Percentiles rank a stretch among this genome's conserved stretches.
These are phyloP conservation scores for Xylariales sp. DNA, from an alignment of 2,329 filamentous ascomycete genomes.

Conservation along the genomic window DNA sequence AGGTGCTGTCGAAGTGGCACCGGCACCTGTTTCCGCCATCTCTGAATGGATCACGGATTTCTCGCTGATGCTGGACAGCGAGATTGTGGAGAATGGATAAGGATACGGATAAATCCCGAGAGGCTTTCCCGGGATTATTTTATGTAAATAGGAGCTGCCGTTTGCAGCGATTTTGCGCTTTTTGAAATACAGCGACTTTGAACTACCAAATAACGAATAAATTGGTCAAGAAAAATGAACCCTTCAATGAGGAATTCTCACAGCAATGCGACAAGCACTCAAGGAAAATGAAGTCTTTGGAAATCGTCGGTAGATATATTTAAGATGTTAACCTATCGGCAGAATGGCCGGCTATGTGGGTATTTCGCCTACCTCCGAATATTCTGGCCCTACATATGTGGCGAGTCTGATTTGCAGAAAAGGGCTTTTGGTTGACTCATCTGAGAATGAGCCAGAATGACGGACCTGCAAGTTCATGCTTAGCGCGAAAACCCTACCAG, in stretches of 20 bases:
- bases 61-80: background rate
- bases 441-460: constrained; percentile 6
- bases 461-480: too few relatives aligned
- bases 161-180: constrained; percentile 30
- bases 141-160: background rate
- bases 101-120: too few relatives aligned
- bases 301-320: background rate
- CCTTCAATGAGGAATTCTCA: background rate
- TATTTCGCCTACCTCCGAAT: background rate
- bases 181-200: constrained; percentile 44
- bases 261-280: background rate
- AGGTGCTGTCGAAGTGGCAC: background rate
- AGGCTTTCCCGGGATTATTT: too few relatives aligned
- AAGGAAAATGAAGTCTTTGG: background rate
- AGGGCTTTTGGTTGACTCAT: constrained; percentile 5
- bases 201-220: too few relatives aligned
- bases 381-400: background rate
- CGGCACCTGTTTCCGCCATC: background rate
- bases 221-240: too few relatives aligned
- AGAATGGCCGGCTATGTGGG: background rate
- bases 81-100: background rate
- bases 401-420: background rate
- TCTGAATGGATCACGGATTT: background rate
- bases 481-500: too few relatives aligned
- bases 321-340: background rate